phyloP scores from a whole-genome alignment of 495 filamentous ascomycete species.

The Aspergillus baeticus region DNA sequence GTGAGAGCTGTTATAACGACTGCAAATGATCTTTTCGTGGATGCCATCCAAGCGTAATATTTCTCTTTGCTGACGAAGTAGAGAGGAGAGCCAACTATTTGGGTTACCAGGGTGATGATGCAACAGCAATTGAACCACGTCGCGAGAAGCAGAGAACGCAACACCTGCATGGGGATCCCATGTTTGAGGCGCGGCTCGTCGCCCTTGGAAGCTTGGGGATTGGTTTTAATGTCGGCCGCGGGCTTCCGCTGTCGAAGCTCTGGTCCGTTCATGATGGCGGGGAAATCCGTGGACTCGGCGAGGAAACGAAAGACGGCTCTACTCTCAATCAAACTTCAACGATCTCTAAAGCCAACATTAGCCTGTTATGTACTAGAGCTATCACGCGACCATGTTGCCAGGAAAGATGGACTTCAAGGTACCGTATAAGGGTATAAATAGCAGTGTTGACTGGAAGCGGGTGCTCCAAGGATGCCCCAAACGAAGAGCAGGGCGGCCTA shows the following conservation, averaged over 20 bases:
- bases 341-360: slow-evolving; percentile 1
- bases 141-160: slow-evolving; percentile 61
- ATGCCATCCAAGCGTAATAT: slow-evolving; percentile 65
- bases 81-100: slow-evolving; percentile 56
- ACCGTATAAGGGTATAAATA: slow-evolving; percentile 5
- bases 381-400: slow-evolving; percentile 7
- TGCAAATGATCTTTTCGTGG: slow-evolving; percentile 64
- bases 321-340: neutral
- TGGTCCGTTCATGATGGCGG: slow-evolving; percentile 34
- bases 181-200: slow-evolving; percentile 59
- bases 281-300: neutral
- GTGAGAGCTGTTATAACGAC: slow-evolving; percentile 59
- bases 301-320: neutral
- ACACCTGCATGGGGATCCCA: slow-evolving; percentile 59
- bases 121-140: slow-evolving; percentile 64
- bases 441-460: slow-evolving; percentile 10
- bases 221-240: slow-evolving; percentile 1
- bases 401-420: neutral
- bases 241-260: slow-evolving; percentile 46
- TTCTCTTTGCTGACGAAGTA: slow-evolving; percentile 59
- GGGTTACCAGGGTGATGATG: slow-evolving; percentile 50
- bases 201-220: slow-evolving; percentile 20
- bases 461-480: slow-evolving; percentile 2
- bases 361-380: neutral
- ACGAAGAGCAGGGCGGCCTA: neutral